Base-by-base conservation (phyloP, 768 basidiomycete genomes). In the Kwoniella shandongensis region DNA sequence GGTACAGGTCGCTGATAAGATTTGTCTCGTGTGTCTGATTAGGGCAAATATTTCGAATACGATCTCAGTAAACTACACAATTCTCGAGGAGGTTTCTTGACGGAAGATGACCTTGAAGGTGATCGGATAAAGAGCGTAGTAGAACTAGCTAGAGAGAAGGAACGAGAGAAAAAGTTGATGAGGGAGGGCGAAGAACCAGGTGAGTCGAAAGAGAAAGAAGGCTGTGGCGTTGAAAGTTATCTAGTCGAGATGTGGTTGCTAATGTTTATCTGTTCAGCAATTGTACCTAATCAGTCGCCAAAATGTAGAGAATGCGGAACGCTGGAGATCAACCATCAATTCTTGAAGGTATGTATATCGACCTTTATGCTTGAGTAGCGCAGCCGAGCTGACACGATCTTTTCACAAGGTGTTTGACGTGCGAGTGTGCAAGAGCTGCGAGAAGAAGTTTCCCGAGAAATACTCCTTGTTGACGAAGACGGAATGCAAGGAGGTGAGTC, bases 391-490 rank as follows among this genome's bases (percentile, higher is more conserved):
- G 26, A 39, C 22, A 40, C 23, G 1, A 35, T 22, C 3, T 32
- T 47, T 47, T 42, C 36, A 11, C 18, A 4, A 76, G 67, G 84
- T 90, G 29, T 98, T 98, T 70, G 82, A 85, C 22, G 87, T 87
- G 74, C 76, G 85, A 15, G 89, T 98, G 1, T 99, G 96, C 79
- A 87, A 88, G 67, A 83, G 82, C 58, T 97, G 93, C 77, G 91
- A 93, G 79, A 86, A 92, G 67, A 85, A 87, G 57, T 82, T 84
- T 53, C 89, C 92, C 6, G 93, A 97, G 69, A 89, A 87, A 76
- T 99, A 96, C 72, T 89, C 91, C 73, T 80, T 99, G 6, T 77
- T 99, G 54, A 99, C 96, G 5, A 99, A 99, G 80, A 97, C 96
- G 0, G 96, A 99, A 78, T 98, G 94, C 77, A 96, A 93, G 78